Percentiles rank a stretch among this genome's conserved stretches.
phyloP scores from a whole-genome alignment of 2,329 filamentous ascomycete genomes.

The Hypoxylon sp. region DNA sequence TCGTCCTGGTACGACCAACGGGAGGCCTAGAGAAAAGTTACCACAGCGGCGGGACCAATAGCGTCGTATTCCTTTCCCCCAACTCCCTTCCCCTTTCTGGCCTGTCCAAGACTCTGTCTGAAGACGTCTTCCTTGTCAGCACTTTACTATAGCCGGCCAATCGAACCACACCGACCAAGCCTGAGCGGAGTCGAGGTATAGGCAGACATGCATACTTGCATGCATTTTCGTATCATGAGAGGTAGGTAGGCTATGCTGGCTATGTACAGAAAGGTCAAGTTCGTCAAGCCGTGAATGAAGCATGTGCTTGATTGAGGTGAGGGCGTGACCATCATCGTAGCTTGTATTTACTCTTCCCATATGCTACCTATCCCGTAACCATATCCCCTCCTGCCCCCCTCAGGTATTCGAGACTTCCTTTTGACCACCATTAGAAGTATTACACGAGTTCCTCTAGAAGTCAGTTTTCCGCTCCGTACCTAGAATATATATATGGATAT shows the following conservation, averaged over 20 bases:
- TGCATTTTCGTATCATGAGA: neutral
- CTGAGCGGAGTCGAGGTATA: neutral
- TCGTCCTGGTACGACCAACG: constrained; percentile 24
- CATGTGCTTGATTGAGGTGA: neutral
- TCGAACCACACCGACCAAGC: neutral
- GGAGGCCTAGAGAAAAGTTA: constrained; percentile 24
- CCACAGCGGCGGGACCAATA: constrained; percentile 33
- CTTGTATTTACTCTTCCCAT: constrained; percentile 19
- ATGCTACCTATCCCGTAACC: constrained; percentile 1
- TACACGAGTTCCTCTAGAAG: constrained; percentile 4
- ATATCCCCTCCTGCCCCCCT: neutral
- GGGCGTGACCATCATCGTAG: constrained; percentile 1
- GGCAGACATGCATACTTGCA: neutral
- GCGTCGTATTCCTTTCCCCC: neutral
- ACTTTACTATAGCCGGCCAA: constrained; percentile 21
- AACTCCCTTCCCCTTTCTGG: neutral
- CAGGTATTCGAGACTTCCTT: neutral
- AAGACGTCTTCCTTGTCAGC: constrained; percentile 30
- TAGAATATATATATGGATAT: constrained; percentile 17
- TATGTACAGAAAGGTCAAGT: neutral
- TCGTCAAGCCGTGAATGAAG: neutral
- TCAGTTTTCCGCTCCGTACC: constrained; percentile 6
- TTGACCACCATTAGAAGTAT: constrained; percentile 23
- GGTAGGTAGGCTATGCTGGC: no score
- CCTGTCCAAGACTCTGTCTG: constrained; percentile 6